phyloP scores from a whole-genome alignment of 345 rosid genomes.

The Luvunga scandens region DNA sequence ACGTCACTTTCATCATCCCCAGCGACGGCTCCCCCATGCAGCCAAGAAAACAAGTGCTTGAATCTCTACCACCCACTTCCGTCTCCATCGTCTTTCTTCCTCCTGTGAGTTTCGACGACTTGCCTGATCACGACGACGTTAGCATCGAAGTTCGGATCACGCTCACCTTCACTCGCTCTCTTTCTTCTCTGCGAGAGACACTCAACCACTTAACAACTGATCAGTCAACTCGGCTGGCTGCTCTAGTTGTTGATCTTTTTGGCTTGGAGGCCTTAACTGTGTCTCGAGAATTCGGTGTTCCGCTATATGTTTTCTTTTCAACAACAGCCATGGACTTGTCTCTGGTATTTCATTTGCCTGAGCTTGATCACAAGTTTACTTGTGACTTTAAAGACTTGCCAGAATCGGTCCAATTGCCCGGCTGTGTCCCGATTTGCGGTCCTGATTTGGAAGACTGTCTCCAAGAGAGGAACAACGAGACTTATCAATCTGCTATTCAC shows the following conservation, averaged over 20 bases:
- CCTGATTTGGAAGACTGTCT: constrained; percentile 21
- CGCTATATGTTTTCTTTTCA: constrained; percentile 18
- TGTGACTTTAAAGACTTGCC: constrained; percentile 29
- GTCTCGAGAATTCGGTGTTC: constrained; percentile 17
- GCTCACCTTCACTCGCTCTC: constrained; percentile 14
- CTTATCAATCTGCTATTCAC: constrained; percentile 19
- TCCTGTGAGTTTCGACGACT: constrained; percentile 26
- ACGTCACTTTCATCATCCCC: constrained; percentile 27
- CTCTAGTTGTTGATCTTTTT: constrained; percentile 30
- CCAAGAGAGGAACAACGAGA: constrained; percentile 21
- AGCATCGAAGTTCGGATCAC: constrained; percentile 17
- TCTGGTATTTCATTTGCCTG: constrained; percentile 12
- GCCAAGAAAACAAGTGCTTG: constrained; percentile 22
- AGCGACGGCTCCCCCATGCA: constrained; percentile 19
- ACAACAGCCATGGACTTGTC: constrained; percentile 22
- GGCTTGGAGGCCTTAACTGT: constrained; percentile 16
- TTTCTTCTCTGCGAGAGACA: constrained; percentile 7
- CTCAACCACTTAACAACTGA: neutral
- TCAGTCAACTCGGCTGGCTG: constrained; percentile 5
- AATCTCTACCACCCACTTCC: constrained; percentile 9
- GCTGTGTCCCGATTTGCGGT: constrained; percentile 29
- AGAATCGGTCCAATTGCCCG: constrained; percentile 29
- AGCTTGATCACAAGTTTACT: constrained; percentile 19
- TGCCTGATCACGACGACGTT: constrained; percentile 5
- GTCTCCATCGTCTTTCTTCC: constrained; percentile 30